Conservation (phyloP, 2,329 filamentous ascomycete genomes). For the Xylaria multiplex region DNA sequence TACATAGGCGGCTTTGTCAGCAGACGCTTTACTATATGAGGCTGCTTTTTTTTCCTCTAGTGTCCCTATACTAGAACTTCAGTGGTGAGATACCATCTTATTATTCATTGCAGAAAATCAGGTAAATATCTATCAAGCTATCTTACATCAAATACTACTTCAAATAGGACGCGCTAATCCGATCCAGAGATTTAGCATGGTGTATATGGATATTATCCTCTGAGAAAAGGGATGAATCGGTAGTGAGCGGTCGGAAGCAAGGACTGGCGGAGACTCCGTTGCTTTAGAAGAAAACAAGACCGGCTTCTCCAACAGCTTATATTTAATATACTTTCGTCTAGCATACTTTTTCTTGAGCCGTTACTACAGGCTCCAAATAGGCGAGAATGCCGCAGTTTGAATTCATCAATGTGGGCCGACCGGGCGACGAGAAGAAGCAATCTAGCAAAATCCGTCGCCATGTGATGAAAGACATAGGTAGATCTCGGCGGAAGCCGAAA, state of each 20-base stretch:
- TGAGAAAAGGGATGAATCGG: background rate
- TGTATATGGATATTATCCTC: background rate
- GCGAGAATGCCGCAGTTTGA: conserved; percentile 43
- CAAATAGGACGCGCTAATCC: background rate
- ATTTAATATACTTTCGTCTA: background rate
- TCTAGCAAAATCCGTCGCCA: conserved; percentile 46
- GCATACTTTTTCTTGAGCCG: background rate
- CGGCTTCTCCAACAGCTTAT: background rate
- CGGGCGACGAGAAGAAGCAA: conserved; percentile 44
- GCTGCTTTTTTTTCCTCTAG: background rate
- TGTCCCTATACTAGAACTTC: background rate
- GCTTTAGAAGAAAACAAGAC: background rate
- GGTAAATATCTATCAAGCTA: no score
- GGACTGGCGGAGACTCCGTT: background rate
- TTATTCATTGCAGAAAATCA: no score
- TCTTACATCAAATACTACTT: background rate
- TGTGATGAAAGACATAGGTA: conserved; percentile 49
- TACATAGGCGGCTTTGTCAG: background rate
- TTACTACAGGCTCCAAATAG: no score
- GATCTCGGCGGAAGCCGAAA: conserved; percentile 43
- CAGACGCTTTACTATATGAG: conserved; percentile 1
- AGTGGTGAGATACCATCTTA: no score
- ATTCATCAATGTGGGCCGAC: conserved; percentile 44
- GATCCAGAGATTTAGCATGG: no score
- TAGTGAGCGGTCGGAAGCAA: no score